phyloP scores from a whole-genome alignment of 352 stramenopile genomes.

The Pilasporangium apinafurcum region DNA sequence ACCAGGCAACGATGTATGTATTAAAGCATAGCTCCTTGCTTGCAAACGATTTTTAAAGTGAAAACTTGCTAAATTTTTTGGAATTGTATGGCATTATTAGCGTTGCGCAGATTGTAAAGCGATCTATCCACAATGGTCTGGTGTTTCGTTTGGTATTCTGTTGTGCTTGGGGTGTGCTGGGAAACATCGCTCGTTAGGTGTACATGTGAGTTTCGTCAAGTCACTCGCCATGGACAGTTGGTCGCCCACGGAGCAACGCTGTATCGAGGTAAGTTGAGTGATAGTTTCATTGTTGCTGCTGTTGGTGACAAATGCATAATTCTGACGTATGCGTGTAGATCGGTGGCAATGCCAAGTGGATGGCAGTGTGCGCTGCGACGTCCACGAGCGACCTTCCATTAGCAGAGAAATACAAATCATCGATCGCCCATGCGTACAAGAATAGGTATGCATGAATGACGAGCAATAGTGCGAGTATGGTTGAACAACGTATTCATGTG shows the following conservation, averaged over 20 bases:
- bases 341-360: conserved; percentile 82
- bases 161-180: conserved; percentile 72
- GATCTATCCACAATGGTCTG: conserved; percentile 75
- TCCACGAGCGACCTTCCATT: conserved; percentile 31
- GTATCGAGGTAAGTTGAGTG: conserved; percentile 34
- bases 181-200: conserved; percentile 72
- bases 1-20: conserved; percentile 69
- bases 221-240: conserved; percentile 78
- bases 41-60: too few species aligned
- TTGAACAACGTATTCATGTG: not conserved
- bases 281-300: too few species aligned
- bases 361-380: conserved; percentile 54
- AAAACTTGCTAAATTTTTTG: too few species aligned
- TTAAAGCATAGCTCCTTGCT: too few species aligned
- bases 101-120: conserved; percentile 78
- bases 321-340: too few species aligned
- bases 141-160: conserved; percentile 78
- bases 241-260: conserved; percentile 36
- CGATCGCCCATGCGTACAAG: conserved; percentile 57
- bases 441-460: conserved; percentile 13
- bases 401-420: conserved; percentile 59
- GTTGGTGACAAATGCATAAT: not conserved
- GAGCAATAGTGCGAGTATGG: not conserved
- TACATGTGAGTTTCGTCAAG: conserved; percentile 81
- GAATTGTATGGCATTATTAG: conserved; percentile 16